These are phyloP conservation scores for Pythium guiyangense DNA, from an alignment of 352 stramenopile species.

Conservation along the genomic window DNA sequence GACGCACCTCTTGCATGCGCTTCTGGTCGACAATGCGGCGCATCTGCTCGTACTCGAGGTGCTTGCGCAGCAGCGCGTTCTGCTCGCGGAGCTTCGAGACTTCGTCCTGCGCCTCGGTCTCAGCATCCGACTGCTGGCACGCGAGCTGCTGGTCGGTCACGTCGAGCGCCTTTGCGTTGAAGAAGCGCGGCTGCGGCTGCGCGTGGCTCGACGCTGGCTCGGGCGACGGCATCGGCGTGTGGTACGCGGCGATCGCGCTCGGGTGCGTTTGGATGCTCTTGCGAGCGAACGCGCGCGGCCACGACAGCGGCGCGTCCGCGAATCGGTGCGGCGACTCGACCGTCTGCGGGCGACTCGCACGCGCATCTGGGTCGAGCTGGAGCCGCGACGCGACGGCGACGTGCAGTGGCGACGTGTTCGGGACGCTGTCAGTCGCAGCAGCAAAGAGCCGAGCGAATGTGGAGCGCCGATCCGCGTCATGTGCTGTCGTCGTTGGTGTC, in stretches of 20 bases:
- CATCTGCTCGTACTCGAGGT: conserved; percentile 67
- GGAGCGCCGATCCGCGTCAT: background rate
- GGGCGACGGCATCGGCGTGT: background rate
- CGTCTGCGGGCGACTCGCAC: background rate
- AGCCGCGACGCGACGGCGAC: conserved; percentile 1
- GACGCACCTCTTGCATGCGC: conserved; percentile 53
- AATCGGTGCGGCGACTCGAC: background rate
- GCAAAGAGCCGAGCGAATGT: conserved; percentile 5
- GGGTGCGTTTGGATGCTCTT: background rate
- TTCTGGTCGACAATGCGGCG: conserved; percentile 54
- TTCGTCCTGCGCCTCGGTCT: conserved; percentile 21
- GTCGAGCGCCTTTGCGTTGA: background rate
- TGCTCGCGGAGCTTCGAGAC: conserved; percentile 46
- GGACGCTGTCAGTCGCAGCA: background rate
- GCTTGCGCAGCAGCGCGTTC: conserved; percentile 48
- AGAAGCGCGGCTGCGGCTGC: conserved; percentile 9
- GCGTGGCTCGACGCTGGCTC: background rate
- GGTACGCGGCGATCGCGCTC: background rate
- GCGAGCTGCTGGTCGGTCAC: background rate
- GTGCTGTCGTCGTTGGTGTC: background rate
- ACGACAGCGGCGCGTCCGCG: conserved; percentile 1
- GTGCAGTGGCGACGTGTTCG: background rate
- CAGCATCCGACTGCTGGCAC: background rate
- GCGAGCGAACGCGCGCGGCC: conserved; percentile 2
- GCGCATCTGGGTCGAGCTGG: conserved; percentile 2